Percentiles rank a stretch among this genome's conserved stretches.
Conservation (phyloP, 306 rosid species). For the Morella rubra region DNA sequence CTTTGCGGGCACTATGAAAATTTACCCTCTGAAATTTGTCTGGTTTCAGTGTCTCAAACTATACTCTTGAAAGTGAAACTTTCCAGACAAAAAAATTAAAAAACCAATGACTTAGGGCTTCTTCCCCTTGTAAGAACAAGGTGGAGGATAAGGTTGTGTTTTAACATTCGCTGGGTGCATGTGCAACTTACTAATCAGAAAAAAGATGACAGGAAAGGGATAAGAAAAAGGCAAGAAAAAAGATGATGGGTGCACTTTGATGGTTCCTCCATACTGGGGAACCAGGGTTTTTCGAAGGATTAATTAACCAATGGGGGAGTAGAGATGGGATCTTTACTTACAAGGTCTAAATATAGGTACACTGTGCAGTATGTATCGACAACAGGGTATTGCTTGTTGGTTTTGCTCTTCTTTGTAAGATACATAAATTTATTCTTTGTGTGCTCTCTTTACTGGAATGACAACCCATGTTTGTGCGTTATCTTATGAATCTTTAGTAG, state of each 20-base stretch:
- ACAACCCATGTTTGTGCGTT: too few species aligned
- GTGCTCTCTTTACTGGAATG: too few species aligned
- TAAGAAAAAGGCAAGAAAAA: too few species aligned
- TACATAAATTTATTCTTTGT: not conserved
- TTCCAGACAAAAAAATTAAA: not conserved
- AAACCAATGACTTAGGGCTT: not conserved
- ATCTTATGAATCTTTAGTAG: too few species aligned
- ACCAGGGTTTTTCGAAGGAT: too few species aligned
- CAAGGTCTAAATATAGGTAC: not conserved
- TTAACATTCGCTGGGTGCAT: not conserved
- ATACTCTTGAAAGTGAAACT: not conserved
- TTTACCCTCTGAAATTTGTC: not conserved
- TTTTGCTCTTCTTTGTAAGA: not conserved
- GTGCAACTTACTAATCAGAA: not conserved
- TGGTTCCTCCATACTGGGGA: too few species aligned
- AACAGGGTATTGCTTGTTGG: not conserved
- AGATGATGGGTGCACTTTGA: not conserved
- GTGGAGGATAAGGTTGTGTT: not conserved
- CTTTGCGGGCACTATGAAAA: not conserved
- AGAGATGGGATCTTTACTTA: not conserved
- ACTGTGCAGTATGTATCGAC: not conserved
- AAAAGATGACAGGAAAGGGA: too few species aligned
- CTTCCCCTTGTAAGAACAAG: not conserved
- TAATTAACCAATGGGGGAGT: not conserved
- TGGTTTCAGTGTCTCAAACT: not conserved